These are phyloP conservation scores for Candida glucosophila DNA, from an alignment of 1,139 yeast species.

Conservation along the genomic window DNA sequence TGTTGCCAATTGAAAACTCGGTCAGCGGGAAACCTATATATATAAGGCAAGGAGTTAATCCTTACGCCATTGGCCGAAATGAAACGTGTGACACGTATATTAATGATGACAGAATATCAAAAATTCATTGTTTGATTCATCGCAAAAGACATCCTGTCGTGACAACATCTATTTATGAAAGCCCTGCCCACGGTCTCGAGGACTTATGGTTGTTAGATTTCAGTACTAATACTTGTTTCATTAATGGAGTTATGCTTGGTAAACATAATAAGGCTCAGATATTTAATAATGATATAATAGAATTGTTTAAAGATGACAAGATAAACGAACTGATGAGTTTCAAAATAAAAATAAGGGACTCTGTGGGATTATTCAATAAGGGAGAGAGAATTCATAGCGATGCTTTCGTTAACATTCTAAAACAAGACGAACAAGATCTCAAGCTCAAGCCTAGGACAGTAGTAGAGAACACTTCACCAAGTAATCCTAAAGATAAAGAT, in stretches of 20 bases:
- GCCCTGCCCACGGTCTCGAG: conserved; percentile 60
- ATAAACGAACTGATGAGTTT: conserved; percentile 46
- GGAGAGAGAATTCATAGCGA: conserved; percentile 16
- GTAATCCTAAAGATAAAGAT: conserved; percentile 1
- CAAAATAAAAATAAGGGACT: conserved; percentile 41
- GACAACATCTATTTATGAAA: conserved; percentile 44
- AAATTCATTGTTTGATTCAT: conserved; percentile 66
- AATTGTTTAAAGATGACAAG: conserved; percentile 53
- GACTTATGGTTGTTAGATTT: conserved; percentile 78
- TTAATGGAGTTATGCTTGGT: conserved; percentile 53
- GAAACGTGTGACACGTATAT: conserved; percentile 52
- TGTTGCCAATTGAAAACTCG: conserved; percentile 23
- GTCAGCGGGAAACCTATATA: conserved; percentile 34
- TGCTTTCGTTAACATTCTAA: conserved; percentile 13
- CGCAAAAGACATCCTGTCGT: conserved; percentile 53
- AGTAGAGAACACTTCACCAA: conserved; percentile 6
- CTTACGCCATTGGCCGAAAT: conserved; percentile 58
- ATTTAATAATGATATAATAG: conserved; percentile 56
- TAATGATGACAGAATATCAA: conserved; percentile 70
- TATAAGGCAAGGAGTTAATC: conserved; percentile 54
- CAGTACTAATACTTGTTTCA: conserved; percentile 72
- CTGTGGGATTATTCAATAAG: conserved; percentile 47
- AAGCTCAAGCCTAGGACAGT: conserved; percentile 22
- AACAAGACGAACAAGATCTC: conserved; percentile 21
- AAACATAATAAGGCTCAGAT: conserved; percentile 55